phyloP scores from a whole-genome alignment of 2,329 filamentous ascomycete species.

The Nemania abortiva region DNA sequence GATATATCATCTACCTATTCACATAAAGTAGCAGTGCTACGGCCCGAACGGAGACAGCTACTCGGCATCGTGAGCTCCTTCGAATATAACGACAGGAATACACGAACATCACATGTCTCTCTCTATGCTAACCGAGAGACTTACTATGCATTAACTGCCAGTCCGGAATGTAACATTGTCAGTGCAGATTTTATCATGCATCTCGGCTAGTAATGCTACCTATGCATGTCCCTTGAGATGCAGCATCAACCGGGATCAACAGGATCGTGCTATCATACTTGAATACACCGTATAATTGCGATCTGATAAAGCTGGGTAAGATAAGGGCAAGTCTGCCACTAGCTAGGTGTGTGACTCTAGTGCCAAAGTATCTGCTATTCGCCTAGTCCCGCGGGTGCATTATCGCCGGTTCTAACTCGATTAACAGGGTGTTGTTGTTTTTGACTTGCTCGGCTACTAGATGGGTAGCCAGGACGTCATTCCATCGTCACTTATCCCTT shows the following conservation, averaged over 20 bases:
- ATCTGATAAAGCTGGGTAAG: background rate
- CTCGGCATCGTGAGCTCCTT: background rate
- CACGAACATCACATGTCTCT: background rate
- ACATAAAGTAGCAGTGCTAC: background rate
- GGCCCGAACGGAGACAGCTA: background rate
- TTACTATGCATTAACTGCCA: slow-evolving; percentile 1
- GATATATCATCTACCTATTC: background rate
- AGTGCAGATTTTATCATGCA: slow-evolving; percentile 16
- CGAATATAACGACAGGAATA: background rate
- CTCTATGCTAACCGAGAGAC: slow-evolving; percentile 1
- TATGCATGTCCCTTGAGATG: background rate
- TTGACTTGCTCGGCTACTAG: background rate
- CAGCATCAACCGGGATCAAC: background rate
- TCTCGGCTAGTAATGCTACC: slow-evolving; percentile 8
- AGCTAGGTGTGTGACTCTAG: background rate
- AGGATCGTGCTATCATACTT: background rate
- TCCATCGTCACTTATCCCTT: background rate
- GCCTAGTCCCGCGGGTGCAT: background rate
- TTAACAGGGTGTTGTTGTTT: background rate
- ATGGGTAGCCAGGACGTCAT: background rate
- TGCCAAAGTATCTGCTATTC: background rate
- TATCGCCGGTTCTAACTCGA: background rate
- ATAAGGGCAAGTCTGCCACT: background rate
- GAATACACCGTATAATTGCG: background rate
- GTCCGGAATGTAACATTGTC: background rate